Conservation (phyloP, 1,139 yeast genomes). For the Candida tropicalis region DNA sequence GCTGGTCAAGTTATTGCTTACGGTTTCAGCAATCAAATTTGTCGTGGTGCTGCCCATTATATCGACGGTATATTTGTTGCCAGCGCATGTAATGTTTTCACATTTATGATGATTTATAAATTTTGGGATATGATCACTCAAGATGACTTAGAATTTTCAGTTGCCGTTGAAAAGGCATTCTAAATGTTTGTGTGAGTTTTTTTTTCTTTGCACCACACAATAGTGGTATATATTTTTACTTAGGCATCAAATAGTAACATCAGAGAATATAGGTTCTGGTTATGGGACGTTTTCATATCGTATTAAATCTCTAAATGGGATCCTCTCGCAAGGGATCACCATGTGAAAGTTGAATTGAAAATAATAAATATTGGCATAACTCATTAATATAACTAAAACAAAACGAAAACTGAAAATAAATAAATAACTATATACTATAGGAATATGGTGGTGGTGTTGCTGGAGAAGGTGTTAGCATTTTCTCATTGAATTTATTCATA, state of each 20-base stretch:
- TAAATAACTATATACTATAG: constrained; percentile 1
- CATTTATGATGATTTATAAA: constrained; percentile 93
- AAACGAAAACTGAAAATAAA: not conserved
- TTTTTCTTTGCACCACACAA: too few relatives aligned
- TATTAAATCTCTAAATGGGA: too few relatives aligned
- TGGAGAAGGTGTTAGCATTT: not conserved
- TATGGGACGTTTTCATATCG: not conserved
- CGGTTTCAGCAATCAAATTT: constrained; percentile 65
- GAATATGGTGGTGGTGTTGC: constrained; percentile 3
- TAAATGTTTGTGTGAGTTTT: not conserved
- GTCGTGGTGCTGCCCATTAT: constrained; percentile 77
- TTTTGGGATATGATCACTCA: constrained; percentile 97
- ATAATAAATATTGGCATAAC: not conserved
- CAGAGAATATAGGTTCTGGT: not conserved
- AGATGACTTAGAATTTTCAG: constrained; percentile 92
- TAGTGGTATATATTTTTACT: not conserved
- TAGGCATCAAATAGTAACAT: not conserved
- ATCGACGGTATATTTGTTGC: constrained; percentile 90
- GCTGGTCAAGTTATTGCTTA: constrained; percentile 78
- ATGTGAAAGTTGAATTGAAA: too few relatives aligned
- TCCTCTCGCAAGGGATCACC: too few relatives aligned
- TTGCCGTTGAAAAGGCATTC: constrained; percentile 49
- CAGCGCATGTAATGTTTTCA: constrained; percentile 73
- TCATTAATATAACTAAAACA: constrained; percentile 2
- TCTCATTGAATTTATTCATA: constrained; percentile 1